Evolutionary conservation across 345 rosid genomes (phyloP).

Genomic region (Mercurialis annua): DNA sequence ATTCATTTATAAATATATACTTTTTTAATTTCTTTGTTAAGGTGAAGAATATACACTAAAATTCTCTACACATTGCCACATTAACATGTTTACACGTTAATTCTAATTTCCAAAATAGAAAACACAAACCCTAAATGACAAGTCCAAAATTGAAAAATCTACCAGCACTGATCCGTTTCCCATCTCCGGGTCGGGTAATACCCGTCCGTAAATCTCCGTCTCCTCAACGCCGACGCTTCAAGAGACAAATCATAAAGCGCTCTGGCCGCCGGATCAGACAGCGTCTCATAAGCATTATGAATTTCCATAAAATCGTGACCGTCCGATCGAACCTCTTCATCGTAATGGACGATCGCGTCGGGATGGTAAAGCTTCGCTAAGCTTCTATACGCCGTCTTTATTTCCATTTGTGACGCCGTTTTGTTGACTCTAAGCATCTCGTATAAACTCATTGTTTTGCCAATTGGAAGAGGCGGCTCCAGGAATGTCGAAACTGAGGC

Average conservation of each 20-base stretch:
- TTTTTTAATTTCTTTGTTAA: not conserved
- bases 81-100: not conserved
- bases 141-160: not conserved
- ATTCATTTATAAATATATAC: too few relatives aligned
- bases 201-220: constrained; percentile 16
- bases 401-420: constrained; percentile 19
- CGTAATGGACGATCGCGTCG: constrained; percentile 37
- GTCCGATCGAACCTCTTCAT: constrained; percentile 30
- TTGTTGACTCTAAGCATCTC: constrained; percentile 25
- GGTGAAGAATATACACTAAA: not conserved
- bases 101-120: not conserved
- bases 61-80: not conserved
- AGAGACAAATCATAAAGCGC: constrained; percentile 63
- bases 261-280: constrained; percentile 72
- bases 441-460: constrained; percentile 9
- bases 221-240: constrained; percentile 19
- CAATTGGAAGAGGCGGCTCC: not conserved
- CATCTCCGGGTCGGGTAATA: constrained; percentile 51
- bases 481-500: constrained; percentile 11
- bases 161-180: constrained; percentile 98
- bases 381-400: constrained; percentile 25
- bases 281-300: constrained; percentile 64
- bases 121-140: not conserved
- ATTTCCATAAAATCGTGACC: constrained; percentile 66
- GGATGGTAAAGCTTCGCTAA: constrained; percentile 62